Evolutionary conservation across 352 stramenopile genomes (phyloP).

Genomic region (Pythium grandisporangium): DNA sequence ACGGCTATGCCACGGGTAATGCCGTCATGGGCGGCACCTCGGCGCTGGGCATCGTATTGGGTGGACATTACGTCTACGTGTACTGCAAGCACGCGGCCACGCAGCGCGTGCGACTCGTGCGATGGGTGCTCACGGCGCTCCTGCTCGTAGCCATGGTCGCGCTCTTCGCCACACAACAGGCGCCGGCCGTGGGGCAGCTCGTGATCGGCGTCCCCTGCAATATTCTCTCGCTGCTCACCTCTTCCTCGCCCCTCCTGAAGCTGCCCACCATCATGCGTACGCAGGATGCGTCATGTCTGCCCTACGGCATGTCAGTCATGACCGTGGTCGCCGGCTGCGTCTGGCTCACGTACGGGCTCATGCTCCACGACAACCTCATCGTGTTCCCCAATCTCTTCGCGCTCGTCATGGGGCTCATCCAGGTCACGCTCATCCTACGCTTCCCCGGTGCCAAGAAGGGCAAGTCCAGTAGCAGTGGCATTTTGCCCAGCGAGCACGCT

Average conservation of each 20-base stretch:
- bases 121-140: conserved; percentile 34
- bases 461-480: conserved; percentile 15
- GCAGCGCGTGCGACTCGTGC: conserved; percentile 20
- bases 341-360: conserved; percentile 62
- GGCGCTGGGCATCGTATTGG: conserved; percentile 40
- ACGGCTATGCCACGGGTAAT: conserved; percentile 56
- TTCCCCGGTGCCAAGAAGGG: conserved; percentile 28
- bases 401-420: conserved; percentile 59
- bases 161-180: conserved; percentile 30
- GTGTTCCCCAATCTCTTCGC: conserved; percentile 65
- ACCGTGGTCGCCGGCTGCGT: conserved; percentile 54
- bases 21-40: conserved; percentile 47
- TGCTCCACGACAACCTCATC: conserved; percentile 50
- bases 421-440: conserved; percentile 51
- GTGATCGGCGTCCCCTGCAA: conserved; percentile 69
- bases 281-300: conserved; percentile 59
- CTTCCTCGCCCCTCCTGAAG: conserved; percentile 57
- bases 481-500: too few relatives aligned
- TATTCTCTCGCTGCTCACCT: conserved; percentile 61
- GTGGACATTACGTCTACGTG: conserved; percentile 59
- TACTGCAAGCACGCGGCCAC: conserved; percentile 53
- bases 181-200: conserved; percentile 37
- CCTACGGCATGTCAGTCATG: conserved; percentile 74
- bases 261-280: conserved; percentile 51
- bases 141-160: conserved; percentile 40